phyloP scores from a whole-genome alignment of 2,329 filamentous ascomycete species.

The Stenocarpella maydis region DNA sequence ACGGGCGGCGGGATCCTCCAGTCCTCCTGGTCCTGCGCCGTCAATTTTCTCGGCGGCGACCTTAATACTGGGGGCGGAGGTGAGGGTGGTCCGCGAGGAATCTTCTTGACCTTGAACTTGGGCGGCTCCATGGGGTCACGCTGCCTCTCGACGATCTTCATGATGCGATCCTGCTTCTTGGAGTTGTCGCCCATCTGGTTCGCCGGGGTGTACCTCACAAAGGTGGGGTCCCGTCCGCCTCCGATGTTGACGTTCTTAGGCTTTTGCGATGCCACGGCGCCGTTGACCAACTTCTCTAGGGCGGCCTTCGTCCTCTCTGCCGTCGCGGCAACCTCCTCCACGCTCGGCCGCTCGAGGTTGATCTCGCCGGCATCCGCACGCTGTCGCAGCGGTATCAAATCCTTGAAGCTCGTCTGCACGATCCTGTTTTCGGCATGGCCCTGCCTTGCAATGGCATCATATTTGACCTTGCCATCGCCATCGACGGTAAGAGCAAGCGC shows the following conservation, averaged over 20 bases:
- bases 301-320: constrained; percentile 90
- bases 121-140: constrained; percentile 95
- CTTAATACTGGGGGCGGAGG: constrained; percentile 95
- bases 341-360: constrained; percentile 82
- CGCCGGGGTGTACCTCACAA: constrained; percentile 93
- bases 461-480: constrained; percentile 90
- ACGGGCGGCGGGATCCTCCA: constrained; percentile 84
- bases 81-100: constrained; percentile 88
- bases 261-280: constrained; percentile 90
- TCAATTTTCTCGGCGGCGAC: constrained; percentile 92
- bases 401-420: constrained; percentile 95
- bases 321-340: constrained; percentile 84
- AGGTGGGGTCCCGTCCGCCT: constrained; percentile 85
- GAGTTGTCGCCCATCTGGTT: constrained; percentile 93
- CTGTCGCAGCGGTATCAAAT: constrained; percentile 92
- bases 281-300: constrained; percentile 80
- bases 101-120: constrained; percentile 99
- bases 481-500: constrained; percentile 94
- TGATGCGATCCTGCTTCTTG: constrained; percentile 92
- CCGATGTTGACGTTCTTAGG: constrained; percentile 92
- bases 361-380: constrained; percentile 93
- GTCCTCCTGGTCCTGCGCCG: constrained; percentile 94
- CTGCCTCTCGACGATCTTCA: constrained; percentile 97
- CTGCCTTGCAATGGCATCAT: constrained; percentile 91
- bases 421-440: constrained; percentile 86